Conservation (phyloP, 768 basidiomycete genomes). For the Leucocoprinus sp. region DNA sequence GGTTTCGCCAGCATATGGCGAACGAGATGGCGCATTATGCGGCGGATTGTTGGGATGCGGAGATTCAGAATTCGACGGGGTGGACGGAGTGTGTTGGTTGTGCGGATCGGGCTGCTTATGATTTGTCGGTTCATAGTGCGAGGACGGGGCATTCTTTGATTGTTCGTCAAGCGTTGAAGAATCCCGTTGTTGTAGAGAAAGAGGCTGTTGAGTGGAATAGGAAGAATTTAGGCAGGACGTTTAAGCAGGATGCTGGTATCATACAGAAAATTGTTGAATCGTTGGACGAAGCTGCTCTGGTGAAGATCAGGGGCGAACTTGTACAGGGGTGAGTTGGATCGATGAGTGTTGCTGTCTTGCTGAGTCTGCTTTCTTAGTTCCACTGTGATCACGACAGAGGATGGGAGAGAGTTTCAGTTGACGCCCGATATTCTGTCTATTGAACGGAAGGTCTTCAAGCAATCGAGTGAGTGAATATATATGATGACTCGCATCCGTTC, state of each 20-base stretch:
- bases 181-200: conserved; percentile 77
- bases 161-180: conserved; percentile 79
- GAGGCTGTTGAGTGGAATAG: conserved; percentile 78
- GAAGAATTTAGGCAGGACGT: conserved; percentile 82
- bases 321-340: conserved; percentile 52
- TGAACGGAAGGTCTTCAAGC: conserved; percentile 79
- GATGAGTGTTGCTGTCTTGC: not conserved
- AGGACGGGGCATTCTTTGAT: conserved; percentile 81
- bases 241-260: conserved; percentile 70
- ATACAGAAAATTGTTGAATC: conserved; percentile 58
- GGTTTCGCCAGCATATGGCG: conserved; percentile 97
- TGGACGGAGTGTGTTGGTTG: conserved; percentile 99
- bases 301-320: conserved; percentile 62
- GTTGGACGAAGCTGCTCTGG: conserved; percentile 59
- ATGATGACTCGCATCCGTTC: conserved; percentile 7
- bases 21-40: conserved; percentile 99
- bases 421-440: conserved; percentile 71
- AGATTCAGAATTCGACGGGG: conserved; percentile 82
- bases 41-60: conserved; percentile 98
- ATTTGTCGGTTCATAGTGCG: conserved; percentile 81
- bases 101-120: conserved; percentile 96
- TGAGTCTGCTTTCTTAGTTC: conserved; percentile 28
- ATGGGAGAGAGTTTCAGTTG: conserved; percentile 62
- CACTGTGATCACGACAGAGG: conserved; percentile 45
- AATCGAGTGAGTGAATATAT: conserved; percentile 50